Base-by-base conservation (phyloP, 202 grass and related monocot species). In the Musa balbisiana region DNA sequence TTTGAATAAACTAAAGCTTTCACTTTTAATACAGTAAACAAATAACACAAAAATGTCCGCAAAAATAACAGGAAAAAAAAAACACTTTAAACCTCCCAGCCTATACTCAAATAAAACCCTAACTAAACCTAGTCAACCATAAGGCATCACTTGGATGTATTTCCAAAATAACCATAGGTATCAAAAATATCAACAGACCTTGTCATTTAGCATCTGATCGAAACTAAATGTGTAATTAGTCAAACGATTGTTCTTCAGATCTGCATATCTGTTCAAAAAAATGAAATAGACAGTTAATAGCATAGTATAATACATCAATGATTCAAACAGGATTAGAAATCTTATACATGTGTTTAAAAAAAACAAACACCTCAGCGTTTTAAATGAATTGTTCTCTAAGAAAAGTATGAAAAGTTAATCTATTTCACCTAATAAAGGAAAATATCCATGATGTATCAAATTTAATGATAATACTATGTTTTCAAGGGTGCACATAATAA, bases 151-250 rank as follows among this genome's bases (percentile, higher is more conserved):
- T 43, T 43, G 5, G 33, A 43, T 43, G 4, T 43, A 67, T 29
- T 67, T 13, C n/a, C 51, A 11, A 25, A 53, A 73, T 27, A 29
- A 33, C 14, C 64, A 67, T 23, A 43, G 29, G 33, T 3, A n/a
- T 33, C 15, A 29, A 55, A 73, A 55, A 16, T 27, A 52, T 9
- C 1, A 22, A 55, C 16, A 50, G 87, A 98, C 94, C 94, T 98
- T 90, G 84, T 98, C 87, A 26, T 85, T 98, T 71, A 98, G 77
- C 94, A 98, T 94, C 73, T 93, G 94, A 68, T 97, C 94, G 84
- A 91, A 97, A 83, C 84, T 93, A 76, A 97, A 93, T 84, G 83
- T 89, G 81, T 97, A 97, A 84, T 97, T 93, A 51, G 94, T 97
- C 77, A 91, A 79, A 10, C 94, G 78, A 84, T 93, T 97, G 72